Evolutionary conservation across 192 early-diverging fungal species (phyloP).

Genomic region (Spizellomyces punctatus): DNA sequence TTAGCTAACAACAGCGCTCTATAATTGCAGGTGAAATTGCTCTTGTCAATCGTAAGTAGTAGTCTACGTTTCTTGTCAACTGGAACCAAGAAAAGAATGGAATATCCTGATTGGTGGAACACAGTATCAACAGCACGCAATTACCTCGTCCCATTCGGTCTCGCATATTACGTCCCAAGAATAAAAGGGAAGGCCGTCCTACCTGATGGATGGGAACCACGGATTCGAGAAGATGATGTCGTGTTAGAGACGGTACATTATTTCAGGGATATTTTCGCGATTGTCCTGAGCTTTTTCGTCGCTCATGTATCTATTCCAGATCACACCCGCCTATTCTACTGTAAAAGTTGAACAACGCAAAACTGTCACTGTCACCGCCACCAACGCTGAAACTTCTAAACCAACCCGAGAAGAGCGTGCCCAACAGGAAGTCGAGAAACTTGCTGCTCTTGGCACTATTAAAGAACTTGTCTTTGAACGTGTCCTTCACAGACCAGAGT

Average conservation of each 20-base stretch:
- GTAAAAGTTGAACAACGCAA: conserved; percentile 21
- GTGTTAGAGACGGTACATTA: conserved; percentile 24
- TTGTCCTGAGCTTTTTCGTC: background rate
- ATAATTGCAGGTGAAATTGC: conserved; percentile 27
- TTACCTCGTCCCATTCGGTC: conserved; percentile 37
- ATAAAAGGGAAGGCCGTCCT: conserved; percentile 39
- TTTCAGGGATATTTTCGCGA: background rate
- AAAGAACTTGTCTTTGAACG: conserved; percentile 28
- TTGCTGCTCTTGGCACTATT: background rate
- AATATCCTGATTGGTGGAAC: background rate
- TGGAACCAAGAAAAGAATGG: background rate
- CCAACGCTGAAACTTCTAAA: conserved; percentile 7
- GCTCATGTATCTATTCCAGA: conserved; percentile 16
- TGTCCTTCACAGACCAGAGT: conserved; percentile 21
- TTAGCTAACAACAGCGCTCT: background rate
- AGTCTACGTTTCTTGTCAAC: background rate
- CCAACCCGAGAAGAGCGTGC: background rate
- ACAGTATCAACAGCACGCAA: conserved; percentile 37
- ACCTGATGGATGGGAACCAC: conserved; percentile 41
- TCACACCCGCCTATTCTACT: conserved; percentile 34
- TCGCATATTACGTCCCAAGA: conserved; percentile 43
- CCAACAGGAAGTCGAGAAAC: background rate
- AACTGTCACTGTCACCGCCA: background rate
- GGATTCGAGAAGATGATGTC: conserved; percentile 21
- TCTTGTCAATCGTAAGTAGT: conserved; percentile 25